A percentile compares a stretch with the other conserved stretches of the same genome.
Evolutionary conservation across 345 rosid species (phyloP).

Genomic region (Gossypium sturtianum): DNA sequence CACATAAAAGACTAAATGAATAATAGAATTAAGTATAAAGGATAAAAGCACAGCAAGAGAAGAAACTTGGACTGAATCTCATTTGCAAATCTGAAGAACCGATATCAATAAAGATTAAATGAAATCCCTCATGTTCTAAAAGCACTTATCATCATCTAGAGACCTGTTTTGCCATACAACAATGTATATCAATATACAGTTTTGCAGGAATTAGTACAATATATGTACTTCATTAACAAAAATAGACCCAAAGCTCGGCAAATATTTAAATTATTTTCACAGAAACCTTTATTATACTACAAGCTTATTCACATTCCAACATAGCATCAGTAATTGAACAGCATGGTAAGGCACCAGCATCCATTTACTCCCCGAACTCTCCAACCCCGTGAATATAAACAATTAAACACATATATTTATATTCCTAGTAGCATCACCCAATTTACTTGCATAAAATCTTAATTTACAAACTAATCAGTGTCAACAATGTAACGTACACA

Average conservation of each 20-base stretch:
- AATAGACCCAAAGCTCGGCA: neutral
- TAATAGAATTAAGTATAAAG: too few relatives aligned
- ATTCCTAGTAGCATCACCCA: neutral
- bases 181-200: neutral
- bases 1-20: neutral
- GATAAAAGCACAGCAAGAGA: neutral
- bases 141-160: neutral
- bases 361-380: neutral
- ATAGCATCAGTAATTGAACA: neutral
- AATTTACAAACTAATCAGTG: neutral
- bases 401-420: neutral
- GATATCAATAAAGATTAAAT: neutral
- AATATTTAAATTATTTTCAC: neutral
- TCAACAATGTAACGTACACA: neutral
- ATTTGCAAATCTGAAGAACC: neutral
- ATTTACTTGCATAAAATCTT: neutral
- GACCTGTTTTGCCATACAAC: neutral
- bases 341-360: neutral
- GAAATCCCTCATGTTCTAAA: neutral
- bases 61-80: neutral
- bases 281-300: neutral
- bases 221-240: neutral
- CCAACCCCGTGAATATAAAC: neutral
- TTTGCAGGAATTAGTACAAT: neutral
- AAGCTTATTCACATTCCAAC: neutral